Conservation (phyloP, 345 rosid species). For the Diplotaxis tenuifolia region DNA sequence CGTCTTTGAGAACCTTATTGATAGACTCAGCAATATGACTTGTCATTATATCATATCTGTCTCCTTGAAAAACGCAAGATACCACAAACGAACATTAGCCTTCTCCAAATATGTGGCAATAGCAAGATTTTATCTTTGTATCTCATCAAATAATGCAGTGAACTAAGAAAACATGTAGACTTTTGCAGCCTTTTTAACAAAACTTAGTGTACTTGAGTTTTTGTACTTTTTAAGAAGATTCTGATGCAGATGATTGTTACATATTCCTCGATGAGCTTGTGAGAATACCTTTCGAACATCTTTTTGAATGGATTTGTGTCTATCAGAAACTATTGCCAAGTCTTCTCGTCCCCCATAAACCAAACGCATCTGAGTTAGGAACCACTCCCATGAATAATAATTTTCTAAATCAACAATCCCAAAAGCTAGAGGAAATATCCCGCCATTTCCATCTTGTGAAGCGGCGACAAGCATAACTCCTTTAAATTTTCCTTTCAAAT, state of each 20-base stretch:
- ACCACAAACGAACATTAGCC: neutral
- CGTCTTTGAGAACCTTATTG: neutral
- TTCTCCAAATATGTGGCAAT: neutral
- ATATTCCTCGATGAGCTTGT: neutral
- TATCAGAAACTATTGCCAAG: neutral
- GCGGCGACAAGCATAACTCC: neutral
- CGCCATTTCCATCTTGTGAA: neutral
- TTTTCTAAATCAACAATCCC: neutral
- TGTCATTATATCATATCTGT: neutral
- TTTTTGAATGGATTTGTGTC: neutral
- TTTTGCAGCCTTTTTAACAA: neutral
- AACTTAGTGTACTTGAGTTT: neutral
- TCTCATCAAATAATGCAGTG: neutral
- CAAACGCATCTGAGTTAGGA: neutral
- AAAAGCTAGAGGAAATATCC: neutral
- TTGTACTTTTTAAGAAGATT: neutral
- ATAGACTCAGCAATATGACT: neutral
- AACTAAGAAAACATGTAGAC: neutral
- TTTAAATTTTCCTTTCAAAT: neutral
- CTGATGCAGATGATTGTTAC: neutral
- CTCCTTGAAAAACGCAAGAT: neutral
- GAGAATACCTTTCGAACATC: neutral
- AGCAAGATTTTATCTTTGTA: neutral
- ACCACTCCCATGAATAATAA: neutral
- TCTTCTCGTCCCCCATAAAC: neutral